These are phyloP conservation scores for Agaricus subrufescens DNA, from an alignment of 768 basidiomycete genomes.

Conservation along the genomic window DNA sequence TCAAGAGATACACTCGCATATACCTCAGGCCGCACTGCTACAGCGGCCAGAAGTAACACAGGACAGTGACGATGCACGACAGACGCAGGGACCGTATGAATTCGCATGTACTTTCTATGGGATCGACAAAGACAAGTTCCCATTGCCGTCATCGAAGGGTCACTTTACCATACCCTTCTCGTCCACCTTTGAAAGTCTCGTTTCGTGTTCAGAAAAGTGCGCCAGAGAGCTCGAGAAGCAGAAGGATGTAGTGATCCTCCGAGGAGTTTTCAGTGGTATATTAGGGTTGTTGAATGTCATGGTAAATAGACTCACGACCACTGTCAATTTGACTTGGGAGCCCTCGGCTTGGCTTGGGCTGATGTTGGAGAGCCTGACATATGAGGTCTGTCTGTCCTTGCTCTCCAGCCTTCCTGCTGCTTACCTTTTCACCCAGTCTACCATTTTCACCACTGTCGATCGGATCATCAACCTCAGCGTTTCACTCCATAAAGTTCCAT, in stretches of 20 bases:
- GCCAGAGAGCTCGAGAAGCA: constrained; percentile 31
- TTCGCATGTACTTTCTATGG: constrained; percentile 63
- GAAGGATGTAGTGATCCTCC: constrained; percentile 25
- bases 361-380: constrained; percentile 49
- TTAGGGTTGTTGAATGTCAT: constrained; percentile 50
- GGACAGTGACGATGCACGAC: constrained; percentile 24
- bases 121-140: constrained; percentile 22
- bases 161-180: constrained; percentile 45
- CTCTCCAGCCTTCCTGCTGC: constrained; percentile 8
- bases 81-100: constrained; percentile 36
- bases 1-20: constrained; percentile 47
- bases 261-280: constrained; percentile 48
- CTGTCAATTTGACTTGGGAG: constrained; percentile 49
- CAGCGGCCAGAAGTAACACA: constrained; percentile 45
- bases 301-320: constrained; percentile 35
- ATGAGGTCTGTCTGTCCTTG: constrained; percentile 38
- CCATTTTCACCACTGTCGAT: constrained; percentile 68
- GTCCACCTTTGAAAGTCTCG: constrained; percentile 52
- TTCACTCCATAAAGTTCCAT: constrained; percentile 45
- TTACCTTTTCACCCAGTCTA: constrained; percentile 30
- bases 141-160: constrained; percentile 15
- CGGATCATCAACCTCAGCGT: constrained; percentile 53
- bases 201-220: constrained; percentile 41
- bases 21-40: constrained; percentile 44
- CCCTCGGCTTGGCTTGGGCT: constrained; percentile 58